A percentile compares a stretch with the other conserved stretches of the same genome.
Evolutionary conservation across 306 rosid species (phyloP).

Genomic region (Rubus parviflorus): DNA sequence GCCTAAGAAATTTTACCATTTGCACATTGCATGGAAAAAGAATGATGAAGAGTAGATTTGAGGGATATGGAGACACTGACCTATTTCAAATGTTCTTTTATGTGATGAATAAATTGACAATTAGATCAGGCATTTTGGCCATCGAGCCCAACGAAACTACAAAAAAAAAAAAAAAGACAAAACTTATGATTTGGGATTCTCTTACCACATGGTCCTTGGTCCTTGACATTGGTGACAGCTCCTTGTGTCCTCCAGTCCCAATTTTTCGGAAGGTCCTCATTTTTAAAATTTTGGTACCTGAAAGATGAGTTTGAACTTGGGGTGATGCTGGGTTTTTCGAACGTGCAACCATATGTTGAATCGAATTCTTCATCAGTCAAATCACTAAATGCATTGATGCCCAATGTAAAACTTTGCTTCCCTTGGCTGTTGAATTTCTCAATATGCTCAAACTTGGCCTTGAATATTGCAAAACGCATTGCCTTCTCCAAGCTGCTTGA

Average conservation of each 20-base stretch:
- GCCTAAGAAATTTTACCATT: too few relatives aligned
- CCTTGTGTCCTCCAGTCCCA: background rate
- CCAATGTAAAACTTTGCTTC: background rate
- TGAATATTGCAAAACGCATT: background rate
- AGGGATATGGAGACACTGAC: too few relatives aligned
- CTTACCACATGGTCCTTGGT: background rate
- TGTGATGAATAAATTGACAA: too few relatives aligned
- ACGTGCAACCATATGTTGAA: background rate
- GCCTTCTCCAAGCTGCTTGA: background rate
- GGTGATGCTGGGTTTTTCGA: background rate
- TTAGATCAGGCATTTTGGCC: too few relatives aligned
- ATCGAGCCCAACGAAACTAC: too few relatives aligned
- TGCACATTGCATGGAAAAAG: too few relatives aligned
- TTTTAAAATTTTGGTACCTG: background rate
- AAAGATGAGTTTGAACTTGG: background rate
- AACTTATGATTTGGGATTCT: too few relatives aligned
- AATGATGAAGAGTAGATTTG: too few relatives aligned
- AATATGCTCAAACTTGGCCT: background rate
- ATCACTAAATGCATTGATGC: background rate
- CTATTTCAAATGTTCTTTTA: too few relatives aligned
- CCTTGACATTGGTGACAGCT: background rate
- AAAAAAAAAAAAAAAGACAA: too few relatives aligned
- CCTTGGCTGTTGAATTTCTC: background rate
- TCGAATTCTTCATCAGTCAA: background rate
- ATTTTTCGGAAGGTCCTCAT: background rate